A percentile compares a stretch with the other conserved stretches of the same genome.
phyloP scores from a whole-genome alignment of 257 asterid genomes.

The Plantago elongata region DNA sequence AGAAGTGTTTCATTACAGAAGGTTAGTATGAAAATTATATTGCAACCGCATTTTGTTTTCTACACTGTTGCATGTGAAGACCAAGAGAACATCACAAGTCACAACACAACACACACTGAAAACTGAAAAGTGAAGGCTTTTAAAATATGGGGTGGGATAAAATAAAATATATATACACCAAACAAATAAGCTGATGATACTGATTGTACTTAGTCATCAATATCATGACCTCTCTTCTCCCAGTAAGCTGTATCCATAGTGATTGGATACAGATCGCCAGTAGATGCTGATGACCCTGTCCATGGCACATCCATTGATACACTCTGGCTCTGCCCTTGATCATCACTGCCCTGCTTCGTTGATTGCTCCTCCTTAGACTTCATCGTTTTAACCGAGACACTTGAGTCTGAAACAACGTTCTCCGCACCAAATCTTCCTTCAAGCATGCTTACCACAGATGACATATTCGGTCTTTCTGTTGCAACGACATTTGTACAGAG shows the following conservation, averaged over 20 bases:
- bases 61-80: no score
- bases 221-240: not conserved
- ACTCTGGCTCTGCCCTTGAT: not conserved
- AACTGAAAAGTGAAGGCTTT: no score
- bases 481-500: slow-evolving; percentile 22
- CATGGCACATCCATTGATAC: slow-evolving; percentile 3
- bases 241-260: not conserved
- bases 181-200: no score
- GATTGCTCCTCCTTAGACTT: not conserved
- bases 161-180: no score
- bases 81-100: no score
- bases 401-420: slow-evolving; percentile 1
- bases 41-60: no score
- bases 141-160: no score
- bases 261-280: not conserved
- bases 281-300: not conserved
- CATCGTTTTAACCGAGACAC: not conserved
- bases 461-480: slow-evolving; percentile 32
- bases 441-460: slow-evolving; percentile 31
- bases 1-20: no score
- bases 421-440: slow-evolving; percentile 16
- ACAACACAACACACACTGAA: no score
- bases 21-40: no score
- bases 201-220: no score
- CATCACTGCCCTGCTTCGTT: not conserved